A percentile compares a stretch with the other conserved stretches of the same genome.
Evolutionary conservation across 805 yeast genomes (phyloP).

Genomic region (Cephaloascus albidus): DNA sequence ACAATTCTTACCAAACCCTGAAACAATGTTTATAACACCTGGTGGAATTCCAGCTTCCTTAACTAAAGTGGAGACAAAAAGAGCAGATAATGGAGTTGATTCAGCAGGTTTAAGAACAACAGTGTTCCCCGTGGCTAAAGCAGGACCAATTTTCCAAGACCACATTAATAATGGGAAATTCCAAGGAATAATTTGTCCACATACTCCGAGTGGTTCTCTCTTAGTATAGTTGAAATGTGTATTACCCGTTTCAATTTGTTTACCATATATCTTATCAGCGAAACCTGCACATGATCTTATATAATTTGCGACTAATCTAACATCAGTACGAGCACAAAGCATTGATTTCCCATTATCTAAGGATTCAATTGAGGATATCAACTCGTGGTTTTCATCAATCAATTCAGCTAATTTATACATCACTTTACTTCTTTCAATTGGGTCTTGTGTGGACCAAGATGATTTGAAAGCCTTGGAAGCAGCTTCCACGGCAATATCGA

Average conservation of each 20-base stretch:
- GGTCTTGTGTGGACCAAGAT: slow-evolving; percentile 61
- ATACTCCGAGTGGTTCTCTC: slow-evolving; percentile 89
- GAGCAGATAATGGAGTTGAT: slow-evolving; percentile 83
- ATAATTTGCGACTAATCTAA: slow-evolving; percentile 57
- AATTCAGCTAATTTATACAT: slow-evolving; percentile 69
- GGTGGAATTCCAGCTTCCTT: slow-evolving; percentile 85
- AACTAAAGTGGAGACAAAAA: slow-evolving; percentile 59
- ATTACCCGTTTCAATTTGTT: slow-evolving; percentile 63
- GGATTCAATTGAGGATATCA: slow-evolving; percentile 73
- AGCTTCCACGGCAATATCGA: slow-evolving; percentile 78
- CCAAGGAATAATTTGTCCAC: slow-evolving; percentile 97
- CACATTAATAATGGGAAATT: slow-evolving; percentile 92
- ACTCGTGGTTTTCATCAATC: slow-evolving; percentile 62
- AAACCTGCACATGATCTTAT: slow-evolving; percentile 84
- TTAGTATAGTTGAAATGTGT: slow-evolving; percentile 70
- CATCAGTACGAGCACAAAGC: slow-evolving; percentile 63
- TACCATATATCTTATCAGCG: slow-evolving; percentile 82
- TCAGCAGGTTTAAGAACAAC: slow-evolving; percentile 87
- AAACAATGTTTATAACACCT: slow-evolving; percentile 81
- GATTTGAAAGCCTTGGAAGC: slow-evolving; percentile 70
- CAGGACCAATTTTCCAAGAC: slow-evolving; percentile 93
- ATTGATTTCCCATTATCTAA: slow-evolving; percentile 86
- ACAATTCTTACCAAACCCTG: slow-evolving; percentile 80
- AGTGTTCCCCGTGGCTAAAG: slow-evolving; percentile 84
- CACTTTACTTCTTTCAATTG: slow-evolving; percentile 54